Percentiles rank a stretch among this genome's conserved stretches.
Conservation (phyloP, 75 land plant species). For the Larix kaempferi region DNA sequence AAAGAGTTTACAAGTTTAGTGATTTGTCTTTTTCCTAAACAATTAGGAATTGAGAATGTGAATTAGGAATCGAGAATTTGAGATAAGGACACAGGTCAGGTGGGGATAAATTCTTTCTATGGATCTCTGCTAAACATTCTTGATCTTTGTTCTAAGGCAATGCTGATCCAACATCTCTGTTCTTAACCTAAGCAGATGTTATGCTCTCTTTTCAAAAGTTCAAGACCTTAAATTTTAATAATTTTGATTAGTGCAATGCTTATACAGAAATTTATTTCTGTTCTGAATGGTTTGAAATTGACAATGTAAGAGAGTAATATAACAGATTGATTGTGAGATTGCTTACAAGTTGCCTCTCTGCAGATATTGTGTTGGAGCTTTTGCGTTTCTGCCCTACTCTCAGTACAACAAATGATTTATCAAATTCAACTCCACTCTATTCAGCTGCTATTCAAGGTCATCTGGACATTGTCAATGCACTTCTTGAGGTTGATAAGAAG, state of each 20-base stretch:
- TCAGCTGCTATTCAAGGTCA: constrained; percentile 69
- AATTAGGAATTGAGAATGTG: too few species aligned
- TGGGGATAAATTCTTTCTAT: neutral
- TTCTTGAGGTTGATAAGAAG: constrained; percentile 39
- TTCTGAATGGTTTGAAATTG: neutral
- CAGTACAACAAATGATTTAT: constrained; percentile 40
- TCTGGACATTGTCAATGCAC: constrained; percentile 40
- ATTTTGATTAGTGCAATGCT: neutral
- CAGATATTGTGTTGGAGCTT: constrained; percentile 55
- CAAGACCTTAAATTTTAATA: neutral
- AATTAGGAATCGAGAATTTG: too few species aligned
- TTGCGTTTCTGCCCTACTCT: constrained; percentile 36
- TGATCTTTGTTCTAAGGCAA: neutral
- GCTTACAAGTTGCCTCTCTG: constrained; percentile 9
- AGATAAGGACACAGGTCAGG: too few species aligned
- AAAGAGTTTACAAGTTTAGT: too few species aligned
- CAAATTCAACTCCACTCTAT: constrained; percentile 63
- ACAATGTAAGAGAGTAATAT: neutral
- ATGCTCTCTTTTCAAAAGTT: neutral
- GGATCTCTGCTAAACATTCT: neutral
- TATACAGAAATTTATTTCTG: neutral
- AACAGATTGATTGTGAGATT: neutral
- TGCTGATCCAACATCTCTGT: neutral
- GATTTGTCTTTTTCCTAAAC: too few species aligned
- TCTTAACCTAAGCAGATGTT: neutral